Conservation (phyloP, 441 rosid species). For the Sinapis alba region DNA sequence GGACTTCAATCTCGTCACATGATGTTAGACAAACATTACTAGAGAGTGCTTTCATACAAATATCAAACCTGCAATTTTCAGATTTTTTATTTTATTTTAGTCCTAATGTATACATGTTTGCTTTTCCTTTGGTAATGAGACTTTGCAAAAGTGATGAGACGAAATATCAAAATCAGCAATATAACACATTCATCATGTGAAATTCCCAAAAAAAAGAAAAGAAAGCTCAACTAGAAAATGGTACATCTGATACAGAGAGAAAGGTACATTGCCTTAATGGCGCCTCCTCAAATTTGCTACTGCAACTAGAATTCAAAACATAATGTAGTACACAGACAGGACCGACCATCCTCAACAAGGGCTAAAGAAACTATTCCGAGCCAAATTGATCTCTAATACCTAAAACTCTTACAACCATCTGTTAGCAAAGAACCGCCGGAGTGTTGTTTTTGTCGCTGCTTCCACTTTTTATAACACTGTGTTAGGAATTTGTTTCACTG, state of each 20-base stretch:
- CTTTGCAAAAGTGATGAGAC: not conserved
- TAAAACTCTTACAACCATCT: constrained; percentile 31
- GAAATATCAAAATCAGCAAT: not conserved
- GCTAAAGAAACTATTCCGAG: constrained; percentile 22
- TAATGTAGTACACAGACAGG: constrained; percentile 4
- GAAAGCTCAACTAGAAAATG: not conserved
- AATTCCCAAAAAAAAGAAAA: not conserved
- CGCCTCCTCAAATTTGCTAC: constrained; percentile 15
- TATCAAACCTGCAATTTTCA: not conserved
- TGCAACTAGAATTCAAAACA: constrained; percentile 7
- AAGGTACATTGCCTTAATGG: constrained; percentile 8
- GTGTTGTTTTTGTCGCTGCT: constrained; percentile 23
- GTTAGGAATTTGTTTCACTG: constrained; percentile 32
- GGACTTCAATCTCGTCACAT: not conserved
- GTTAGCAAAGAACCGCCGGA: constrained; percentile 27
- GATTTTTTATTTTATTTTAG: not conserved
- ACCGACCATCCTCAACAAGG: not conserved
- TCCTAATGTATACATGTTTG: not conserved
- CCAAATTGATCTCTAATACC: constrained; percentile 33
- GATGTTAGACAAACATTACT: not conserved
- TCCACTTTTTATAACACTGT: constrained; percentile 26
- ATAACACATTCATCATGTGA: not conserved
- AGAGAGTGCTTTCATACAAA: not conserved
- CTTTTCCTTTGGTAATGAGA: not conserved
- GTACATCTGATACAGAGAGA: constrained; percentile 7